These are phyloP conservation scores for Haplosporangium gracile DNA, from an alignment of 192 early-diverging fungal species.

Conservation along the genomic window DNA sequence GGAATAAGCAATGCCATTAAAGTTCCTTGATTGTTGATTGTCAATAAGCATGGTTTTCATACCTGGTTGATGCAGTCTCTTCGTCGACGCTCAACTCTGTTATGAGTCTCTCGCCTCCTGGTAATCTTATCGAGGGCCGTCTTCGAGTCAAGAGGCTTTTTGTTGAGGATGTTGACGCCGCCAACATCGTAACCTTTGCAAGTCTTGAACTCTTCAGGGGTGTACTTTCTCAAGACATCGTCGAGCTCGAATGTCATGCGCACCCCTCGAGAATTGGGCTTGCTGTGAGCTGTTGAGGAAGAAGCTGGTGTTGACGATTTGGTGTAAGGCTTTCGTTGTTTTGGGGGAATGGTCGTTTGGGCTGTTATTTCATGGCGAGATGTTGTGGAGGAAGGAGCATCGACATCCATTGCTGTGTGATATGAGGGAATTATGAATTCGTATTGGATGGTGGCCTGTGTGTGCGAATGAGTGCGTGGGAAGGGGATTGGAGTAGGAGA, in stretches of 20 bases:
- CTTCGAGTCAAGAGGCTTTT: constrained; percentile 75
- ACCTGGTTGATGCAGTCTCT: constrained; percentile 72
- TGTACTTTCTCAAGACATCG: constrained; percentile 43
- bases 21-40: background rate
- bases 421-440: constrained; percentile 5
- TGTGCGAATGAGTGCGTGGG: background rate
- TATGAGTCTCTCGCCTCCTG: constrained; percentile 79
- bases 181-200: constrained; percentile 61
- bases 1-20: background rate
- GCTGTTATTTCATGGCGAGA: background rate
- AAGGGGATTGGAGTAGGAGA: background rate
- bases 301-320: constrained; percentile 9
- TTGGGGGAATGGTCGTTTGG: background rate
- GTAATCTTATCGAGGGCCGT: constrained; percentile 76
- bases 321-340: constrained; percentile 7
- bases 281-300: background rate
- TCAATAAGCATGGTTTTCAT: background rate
- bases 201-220: constrained; percentile 52
- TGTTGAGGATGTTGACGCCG: constrained; percentile 82
- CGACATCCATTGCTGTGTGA: constrained; percentile 23
- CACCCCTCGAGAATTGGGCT: constrained; percentile 32
- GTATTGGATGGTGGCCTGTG: background rate
- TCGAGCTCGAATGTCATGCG: constrained; percentile 47
- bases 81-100: constrained; percentile 77
- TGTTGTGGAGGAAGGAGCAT: constrained; percentile 10